Evolutionary conservation across 2,329 filamentous ascomycete genomes (phyloP).

Genomic region (Diplodia corticola): DNA sequence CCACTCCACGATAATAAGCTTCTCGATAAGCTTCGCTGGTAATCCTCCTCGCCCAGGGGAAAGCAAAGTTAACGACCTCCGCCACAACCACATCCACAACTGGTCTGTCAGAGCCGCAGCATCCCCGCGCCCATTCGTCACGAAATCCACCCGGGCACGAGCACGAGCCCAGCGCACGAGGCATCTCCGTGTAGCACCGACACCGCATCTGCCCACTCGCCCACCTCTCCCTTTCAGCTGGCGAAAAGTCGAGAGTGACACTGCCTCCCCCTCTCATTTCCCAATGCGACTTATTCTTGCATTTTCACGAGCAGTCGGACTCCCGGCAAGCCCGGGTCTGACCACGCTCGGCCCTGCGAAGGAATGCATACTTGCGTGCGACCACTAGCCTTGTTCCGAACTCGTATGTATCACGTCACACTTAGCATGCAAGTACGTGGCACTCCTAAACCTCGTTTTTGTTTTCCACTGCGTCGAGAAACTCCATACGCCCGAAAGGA

Average conservation of each 20-base stretch:
- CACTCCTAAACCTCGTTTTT: not conserved
- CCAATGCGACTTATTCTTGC: not conserved
- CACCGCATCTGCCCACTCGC: not conserved
- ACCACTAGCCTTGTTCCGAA: not conserved
- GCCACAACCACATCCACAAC: no score
- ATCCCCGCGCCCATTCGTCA: not conserved
- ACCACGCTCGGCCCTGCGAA: not conserved
- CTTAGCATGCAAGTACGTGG: not conserved
- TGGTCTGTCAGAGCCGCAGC: not conserved
- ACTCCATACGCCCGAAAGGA: no score
- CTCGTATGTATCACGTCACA: not conserved
- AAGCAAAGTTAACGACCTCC: not conserved
- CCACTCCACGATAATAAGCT: not conserved
- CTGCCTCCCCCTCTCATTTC: not conserved
- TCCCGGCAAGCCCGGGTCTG: not conserved
- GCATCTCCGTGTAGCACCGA: not conserved
- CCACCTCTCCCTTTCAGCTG: not conserved
- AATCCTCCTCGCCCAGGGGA: not conserved
- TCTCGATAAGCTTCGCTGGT: constrained; percentile 7
- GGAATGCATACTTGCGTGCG: not conserved
- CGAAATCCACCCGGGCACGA: not conserved
- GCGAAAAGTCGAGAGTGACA: not conserved
- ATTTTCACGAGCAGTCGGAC: no score
- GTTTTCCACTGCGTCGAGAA: not conserved
- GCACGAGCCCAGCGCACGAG: not conserved